phyloP scores from a whole-genome alignment of 169 alveolate species.

The Cryptosporidium sp. region DNA sequence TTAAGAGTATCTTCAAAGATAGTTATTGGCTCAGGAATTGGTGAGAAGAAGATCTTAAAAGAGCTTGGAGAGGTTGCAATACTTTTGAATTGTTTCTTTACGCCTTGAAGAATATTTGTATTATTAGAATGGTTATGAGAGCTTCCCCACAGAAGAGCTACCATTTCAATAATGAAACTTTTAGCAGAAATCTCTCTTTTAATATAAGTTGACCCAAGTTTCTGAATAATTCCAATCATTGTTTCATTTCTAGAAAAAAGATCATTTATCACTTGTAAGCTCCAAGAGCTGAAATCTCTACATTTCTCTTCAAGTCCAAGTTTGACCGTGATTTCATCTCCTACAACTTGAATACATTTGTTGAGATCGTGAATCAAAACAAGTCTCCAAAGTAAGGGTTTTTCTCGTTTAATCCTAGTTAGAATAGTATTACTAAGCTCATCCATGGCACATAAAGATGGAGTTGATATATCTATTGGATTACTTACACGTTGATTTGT shows the following conservation, averaged over 20 bases:
- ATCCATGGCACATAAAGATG: slow-evolving; percentile 39
- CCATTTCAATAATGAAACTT: slow-evolving; percentile 20
- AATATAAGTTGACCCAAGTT: slow-evolving; percentile 24
- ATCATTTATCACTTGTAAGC: slow-evolving; percentile 8
- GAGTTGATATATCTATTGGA: slow-evolving; percentile 3
- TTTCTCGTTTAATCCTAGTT: slow-evolving; percentile 3
- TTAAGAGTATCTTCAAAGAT: slow-evolving; percentile 32
- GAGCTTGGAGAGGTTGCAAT: slow-evolving; percentile 50
- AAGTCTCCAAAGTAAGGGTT: slow-evolving; percentile 51
- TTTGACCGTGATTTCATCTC: slow-evolving; percentile 22
- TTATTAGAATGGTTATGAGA: slow-evolving; percentile 13
- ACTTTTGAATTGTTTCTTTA: slow-evolving; percentile 35
- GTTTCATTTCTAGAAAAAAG: neutral
- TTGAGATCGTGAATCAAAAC: slow-evolving; percentile 19
- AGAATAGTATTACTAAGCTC: slow-evolving; percentile 41
- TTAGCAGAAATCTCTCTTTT: slow-evolving; percentile 38
- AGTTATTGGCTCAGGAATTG: slow-evolving; percentile 53
- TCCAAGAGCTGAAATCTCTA: slow-evolving; percentile 52
- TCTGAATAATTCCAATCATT: slow-evolving; percentile 16
- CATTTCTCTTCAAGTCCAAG: slow-evolving; percentile 67
- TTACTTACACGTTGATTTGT: neutral
- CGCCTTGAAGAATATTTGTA: neutral
- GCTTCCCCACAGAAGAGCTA: slow-evolving; percentile 39
- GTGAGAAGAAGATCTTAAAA: slow-evolving; percentile 28
- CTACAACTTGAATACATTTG: slow-evolving; percentile 18